A percentile compares a stretch with the other conserved stretches of the same genome.
Conservation (phyloP, 805 yeast species). For the Cyberlindnera mycetangii region DNA sequence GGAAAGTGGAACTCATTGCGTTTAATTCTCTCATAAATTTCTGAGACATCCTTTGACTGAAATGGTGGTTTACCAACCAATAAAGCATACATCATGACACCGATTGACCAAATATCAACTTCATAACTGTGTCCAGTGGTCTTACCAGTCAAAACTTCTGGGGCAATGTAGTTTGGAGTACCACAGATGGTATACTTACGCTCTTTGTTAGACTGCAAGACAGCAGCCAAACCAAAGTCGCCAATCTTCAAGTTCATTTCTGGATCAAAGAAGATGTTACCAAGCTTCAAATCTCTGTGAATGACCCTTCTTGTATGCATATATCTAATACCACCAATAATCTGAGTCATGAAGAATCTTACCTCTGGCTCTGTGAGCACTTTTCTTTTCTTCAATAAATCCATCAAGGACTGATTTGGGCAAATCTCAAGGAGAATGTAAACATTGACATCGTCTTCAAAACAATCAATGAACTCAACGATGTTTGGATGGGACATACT, state of each 20-base stretch:
- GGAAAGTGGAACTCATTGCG: constrained; percentile 81
- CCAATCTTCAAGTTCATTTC: constrained; percentile 94
- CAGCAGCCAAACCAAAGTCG: constrained; percentile 97
- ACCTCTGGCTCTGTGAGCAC: constrained; percentile 89
- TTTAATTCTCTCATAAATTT: constrained; percentile 89
- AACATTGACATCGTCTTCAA: constrained; percentile 93
- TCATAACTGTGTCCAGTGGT: constrained; percentile 87
- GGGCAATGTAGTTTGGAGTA: constrained; percentile 98
- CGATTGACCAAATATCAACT: constrained; percentile 97
- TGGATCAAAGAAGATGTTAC: constrained; percentile 92
- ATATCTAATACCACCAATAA: constrained; percentile 90
- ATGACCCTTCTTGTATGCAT: constrained; percentile 90
- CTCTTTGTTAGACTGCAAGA: constrained; percentile 66
- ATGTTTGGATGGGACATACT: constrained; percentile 84
- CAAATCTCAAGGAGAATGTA: constrained; percentile 93
- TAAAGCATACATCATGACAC: constrained; percentile 93
- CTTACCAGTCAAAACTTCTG: constrained; percentile 91
- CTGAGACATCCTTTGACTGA: constrained; percentile 91
- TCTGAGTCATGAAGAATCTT: constrained; percentile 83
- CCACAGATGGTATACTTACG: constrained; percentile 95
- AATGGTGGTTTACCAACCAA: constrained; percentile 95
- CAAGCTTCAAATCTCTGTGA: constrained; percentile 94
- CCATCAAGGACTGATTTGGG: constrained; percentile 93
- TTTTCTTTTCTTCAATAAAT: constrained; percentile 79
- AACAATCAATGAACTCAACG: constrained; percentile 92